phyloP scores from a whole-genome alignment of 2,329 filamentous ascomycete species.

The Aspergillus unguis region DNA sequence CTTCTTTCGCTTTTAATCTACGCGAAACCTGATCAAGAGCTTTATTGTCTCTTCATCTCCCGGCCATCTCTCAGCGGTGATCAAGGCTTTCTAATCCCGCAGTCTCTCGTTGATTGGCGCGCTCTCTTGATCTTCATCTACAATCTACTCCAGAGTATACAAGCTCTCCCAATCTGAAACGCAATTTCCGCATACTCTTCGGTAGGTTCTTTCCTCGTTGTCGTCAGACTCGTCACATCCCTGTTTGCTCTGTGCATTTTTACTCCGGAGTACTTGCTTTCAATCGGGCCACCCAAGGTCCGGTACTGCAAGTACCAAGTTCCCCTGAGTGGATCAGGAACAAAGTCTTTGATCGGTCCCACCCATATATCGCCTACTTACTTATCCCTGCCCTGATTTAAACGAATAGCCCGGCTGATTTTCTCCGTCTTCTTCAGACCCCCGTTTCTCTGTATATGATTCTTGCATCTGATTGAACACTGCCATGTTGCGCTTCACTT shows the following conservation, averaged over 20 bases:
- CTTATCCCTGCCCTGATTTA: neutral
- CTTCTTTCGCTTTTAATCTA: slow-evolving; percentile 5
- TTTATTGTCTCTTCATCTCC: slow-evolving; percentile 5
- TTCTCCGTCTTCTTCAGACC: slow-evolving; percentile 4
- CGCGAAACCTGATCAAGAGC: neutral
- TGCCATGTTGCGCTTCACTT: slow-evolving; percentile 37
- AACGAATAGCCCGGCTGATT: slow-evolving; percentile 1
- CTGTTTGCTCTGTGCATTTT: no score
- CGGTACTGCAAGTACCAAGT: neutral
- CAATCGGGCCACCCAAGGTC: neutral
- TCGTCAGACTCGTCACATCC: neutral
- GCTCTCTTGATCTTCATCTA: neutral
- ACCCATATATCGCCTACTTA: neutral
- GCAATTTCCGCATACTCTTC: slow-evolving; percentile 2
- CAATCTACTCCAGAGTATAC: slow-evolving; percentile 3
- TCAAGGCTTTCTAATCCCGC: slow-evolving; percentile 9
- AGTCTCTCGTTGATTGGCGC: slow-evolving; percentile 18
- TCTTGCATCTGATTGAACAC: slow-evolving; percentile 14
- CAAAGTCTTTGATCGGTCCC: slow-evolving; percentile 4
- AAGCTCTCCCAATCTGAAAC: slow-evolving; percentile 4
- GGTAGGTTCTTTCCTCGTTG: slow-evolving; percentile 6
- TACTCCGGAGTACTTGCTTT: neutral
- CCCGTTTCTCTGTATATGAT: slow-evolving; percentile 21
- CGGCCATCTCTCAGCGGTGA: slow-evolving; percentile 8
- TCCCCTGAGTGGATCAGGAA: slow-evolving; percentile 5